Base-by-base conservation (phyloP, 2,329 filamentous ascomycete genomes). In the Talaromyces sp. region DNA sequence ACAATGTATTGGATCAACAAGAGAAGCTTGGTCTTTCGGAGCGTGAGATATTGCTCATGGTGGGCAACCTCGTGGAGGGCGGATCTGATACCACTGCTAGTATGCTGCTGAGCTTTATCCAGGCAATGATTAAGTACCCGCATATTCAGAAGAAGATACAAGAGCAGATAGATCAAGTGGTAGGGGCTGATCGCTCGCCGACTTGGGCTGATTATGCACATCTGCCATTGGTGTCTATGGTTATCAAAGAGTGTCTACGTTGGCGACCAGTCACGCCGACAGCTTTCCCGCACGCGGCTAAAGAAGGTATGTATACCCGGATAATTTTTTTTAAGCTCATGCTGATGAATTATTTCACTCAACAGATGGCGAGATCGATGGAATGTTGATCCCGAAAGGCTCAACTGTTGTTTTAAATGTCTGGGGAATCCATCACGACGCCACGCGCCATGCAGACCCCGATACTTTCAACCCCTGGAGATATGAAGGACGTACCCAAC, bases 11-110 rank as follows among this genome's bases (percentile, higher is more conserved):
- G 39, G 47, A 63, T n/a, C 65, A 60, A 1, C 73, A 76, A 54
- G 62, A 68, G n/a, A 42, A 56, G 8, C 56, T 68, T 1, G 57
- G 56, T 0, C 71, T 74, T 50, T 65, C 58, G 24, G 72, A 75
- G 47, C 65, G 61, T 13, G 56, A 66, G 33, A 72, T 71, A 1
- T 62, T 57, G 0, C 75, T 75, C 48, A 65, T 69, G 13, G 56
- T 56, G 1, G 69, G 68, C 1, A 65, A 63, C 0, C 52, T 70
- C 1, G 55, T 70, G 0, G 79, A 79, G 24, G 80, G 78, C 10
- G 75, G 80, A 24, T 80, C 72, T 4, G 80, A 82, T 55, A 82
- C 80, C 0, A 81, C 78, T 0, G 75, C 77, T 0, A 76, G 73
- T 13, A 79, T 76, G 0, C 67, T 82, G 17, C 77, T 76, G 53